Evolutionary conservation across 202 grass and related monocot genomes (phyloP).

Genomic region (Schoenoplectus tabernaemontani): DNA sequence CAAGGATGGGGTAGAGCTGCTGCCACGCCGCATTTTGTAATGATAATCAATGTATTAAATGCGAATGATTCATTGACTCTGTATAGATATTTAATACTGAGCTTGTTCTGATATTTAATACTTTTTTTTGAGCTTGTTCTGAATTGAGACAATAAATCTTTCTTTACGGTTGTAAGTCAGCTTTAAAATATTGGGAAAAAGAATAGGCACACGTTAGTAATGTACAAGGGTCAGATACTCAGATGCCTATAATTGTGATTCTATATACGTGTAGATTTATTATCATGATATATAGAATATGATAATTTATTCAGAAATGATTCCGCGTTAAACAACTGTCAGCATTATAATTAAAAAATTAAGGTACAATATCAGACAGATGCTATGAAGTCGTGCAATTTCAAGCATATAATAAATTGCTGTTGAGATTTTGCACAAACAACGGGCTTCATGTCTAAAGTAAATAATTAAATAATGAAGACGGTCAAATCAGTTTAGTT

Average conservation of each 20-base stretch:
- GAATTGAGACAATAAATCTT: background rate
- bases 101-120: too few species aligned
- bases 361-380: background rate
- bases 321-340: background rate
- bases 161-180: background rate
- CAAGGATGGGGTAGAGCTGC: background rate
- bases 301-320: background rate
- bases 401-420: background rate
- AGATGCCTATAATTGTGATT: background rate
- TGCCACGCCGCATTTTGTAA: background rate
- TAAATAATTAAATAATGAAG: background rate
- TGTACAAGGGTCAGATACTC: background rate
- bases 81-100: background rate
- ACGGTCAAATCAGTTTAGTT: background rate
- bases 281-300: background rate
- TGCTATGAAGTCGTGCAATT: background rate
- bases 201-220: background rate
- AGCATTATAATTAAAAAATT: background rate
- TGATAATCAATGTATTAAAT: background rate
- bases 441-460: too few species aligned
- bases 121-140: too few species aligned
- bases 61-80: background rate
- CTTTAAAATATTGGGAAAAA: background rate
- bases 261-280: background rate
- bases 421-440: background rate